phyloP scores from a whole-genome alignment of 2,329 filamentous ascomycete species.

The Orbilia ellipsospora region DNA sequence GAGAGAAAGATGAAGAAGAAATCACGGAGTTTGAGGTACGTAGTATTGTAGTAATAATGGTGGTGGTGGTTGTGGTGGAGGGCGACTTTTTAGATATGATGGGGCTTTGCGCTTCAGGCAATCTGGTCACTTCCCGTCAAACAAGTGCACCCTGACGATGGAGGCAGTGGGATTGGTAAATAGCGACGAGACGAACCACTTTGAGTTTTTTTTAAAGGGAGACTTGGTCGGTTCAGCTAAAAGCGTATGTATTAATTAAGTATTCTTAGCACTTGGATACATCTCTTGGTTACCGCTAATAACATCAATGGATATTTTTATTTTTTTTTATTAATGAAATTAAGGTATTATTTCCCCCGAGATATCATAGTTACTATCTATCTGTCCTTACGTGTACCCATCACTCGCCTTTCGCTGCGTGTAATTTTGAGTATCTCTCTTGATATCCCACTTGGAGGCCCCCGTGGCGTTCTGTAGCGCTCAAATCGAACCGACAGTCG shows the following conservation, averaged over 20 bases:
- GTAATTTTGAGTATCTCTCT: conserved; percentile 11
- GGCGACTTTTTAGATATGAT: conserved; percentile 56
- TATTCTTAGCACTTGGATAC: no score
- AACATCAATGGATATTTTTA: no score
- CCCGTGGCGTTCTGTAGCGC: conserved; percentile 37
- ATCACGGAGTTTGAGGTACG: not conserved
- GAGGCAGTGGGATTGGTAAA: not conserved
- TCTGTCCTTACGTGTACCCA: conserved; percentile 51
- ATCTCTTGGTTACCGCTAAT: no score
- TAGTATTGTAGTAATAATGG: not conserved
- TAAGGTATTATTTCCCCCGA: not conserved
- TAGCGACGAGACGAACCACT: no score
- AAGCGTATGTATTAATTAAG: no score
- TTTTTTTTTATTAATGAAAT: no score
- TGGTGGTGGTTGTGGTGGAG: conserved; percentile 30
- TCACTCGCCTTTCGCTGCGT: not conserved
- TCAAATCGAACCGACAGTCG: conserved; percentile 1
- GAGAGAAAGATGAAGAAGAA: not conserved
- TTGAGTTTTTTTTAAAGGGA: no score
- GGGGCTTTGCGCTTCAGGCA: conserved; percentile 50
- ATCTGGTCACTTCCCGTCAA: conserved; percentile 54
- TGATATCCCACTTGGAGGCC: conserved; percentile 6
- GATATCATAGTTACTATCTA: conserved; percentile 20
- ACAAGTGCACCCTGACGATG: conserved; percentile 49
- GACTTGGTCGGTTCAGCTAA: no score